Base-by-base conservation (phyloP, 345 rosid species). In the Litchi chinensis region DNA sequence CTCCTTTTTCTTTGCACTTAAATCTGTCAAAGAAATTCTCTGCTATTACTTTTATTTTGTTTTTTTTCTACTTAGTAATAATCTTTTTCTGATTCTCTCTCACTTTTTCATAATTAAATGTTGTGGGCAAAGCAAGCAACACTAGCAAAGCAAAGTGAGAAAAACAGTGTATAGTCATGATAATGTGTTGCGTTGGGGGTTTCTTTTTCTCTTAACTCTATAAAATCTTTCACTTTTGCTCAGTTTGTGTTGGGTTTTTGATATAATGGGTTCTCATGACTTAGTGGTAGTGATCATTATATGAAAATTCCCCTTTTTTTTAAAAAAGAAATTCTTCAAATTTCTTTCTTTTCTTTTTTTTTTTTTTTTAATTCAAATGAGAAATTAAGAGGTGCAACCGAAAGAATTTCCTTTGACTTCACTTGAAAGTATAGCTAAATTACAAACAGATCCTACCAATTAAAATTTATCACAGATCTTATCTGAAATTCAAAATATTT, bases 91-190 rank as follows among this genome's bases (percentile, higher is more conserved):
- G 76, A 77, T 77, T 62, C 76, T 63, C 67, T 54, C 67, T 44
- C 57, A 5, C 75, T 75, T 82, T 88, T 64, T 82, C 73, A 82
- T 87, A 40, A 85, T 85, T 84, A 81, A 72, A 78, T 83, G 84
- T 76, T 65, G 69, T 70, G 48, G 48, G 74, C 54, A 82, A 79
- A 84, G 85, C 82, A 80, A 79, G 76, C 66, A 71, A 65, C 68
- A 48, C 52, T 19, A 19, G 71, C n/a, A 70, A 76, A 76, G 71
- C 44, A 78, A 71, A 81, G 80, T 44, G 59, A 67, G 73, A 3
- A 6, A 43, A 70, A 80, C 85, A 82, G 84, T 81, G 5, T 73
- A 37, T 60, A 6, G 78, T 77, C 79, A 81, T 81, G 76, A 81
- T 82, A 65, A 77, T 80, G 44, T 70, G 82, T 74, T 82, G 21